These are phyloP conservation scores for Colletotrichum salicis DNA, from an alignment of 2,329 filamentous ascomycete species.

Conservation along the genomic window DNA sequence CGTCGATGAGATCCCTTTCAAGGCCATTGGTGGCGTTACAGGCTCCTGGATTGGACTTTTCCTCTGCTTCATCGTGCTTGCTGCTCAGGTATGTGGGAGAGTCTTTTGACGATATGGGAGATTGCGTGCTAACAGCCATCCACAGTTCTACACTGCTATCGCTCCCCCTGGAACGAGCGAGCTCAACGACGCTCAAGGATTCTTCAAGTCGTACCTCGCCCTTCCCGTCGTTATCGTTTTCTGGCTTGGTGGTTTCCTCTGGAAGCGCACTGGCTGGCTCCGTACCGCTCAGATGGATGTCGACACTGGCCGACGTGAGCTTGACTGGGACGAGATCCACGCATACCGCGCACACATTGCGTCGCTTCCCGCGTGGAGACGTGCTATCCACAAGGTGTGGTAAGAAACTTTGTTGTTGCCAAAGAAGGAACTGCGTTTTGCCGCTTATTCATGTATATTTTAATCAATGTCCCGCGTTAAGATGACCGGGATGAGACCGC, in stretches of 20 bases:
- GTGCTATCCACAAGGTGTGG: conserved; percentile 11
- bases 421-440: neutral
- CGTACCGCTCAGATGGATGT: conserved; percentile 73
- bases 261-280: conserved; percentile 73
- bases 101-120: neutral
- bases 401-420: neutral
- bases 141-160: conserved; percentile 62
- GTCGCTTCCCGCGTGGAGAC: conserved; percentile 62
- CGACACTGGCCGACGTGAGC: conserved; percentile 71
- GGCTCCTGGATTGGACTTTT: conserved; percentile 72
- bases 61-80: conserved; percentile 64
- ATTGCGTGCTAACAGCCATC: neutral
- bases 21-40: conserved; percentile 66
- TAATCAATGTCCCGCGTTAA: neutral
- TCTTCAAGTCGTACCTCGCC: conserved; percentile 67
- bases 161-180: conserved; percentile 46
- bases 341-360: conserved; percentile 62
- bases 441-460: conserved; percentile 5
- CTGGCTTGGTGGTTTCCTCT: conserved; percentile 67
- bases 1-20: conserved; percentile 73
- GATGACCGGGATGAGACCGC: neutral
- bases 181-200: conserved; percentile 55
- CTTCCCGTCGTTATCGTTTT: conserved; percentile 64
- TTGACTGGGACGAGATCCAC: conserved; percentile 74
- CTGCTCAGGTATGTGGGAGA: conserved; percentile 47